Conservation (phyloP, 139 green algal genomes). For the Coelastrella sp. region DNA sequence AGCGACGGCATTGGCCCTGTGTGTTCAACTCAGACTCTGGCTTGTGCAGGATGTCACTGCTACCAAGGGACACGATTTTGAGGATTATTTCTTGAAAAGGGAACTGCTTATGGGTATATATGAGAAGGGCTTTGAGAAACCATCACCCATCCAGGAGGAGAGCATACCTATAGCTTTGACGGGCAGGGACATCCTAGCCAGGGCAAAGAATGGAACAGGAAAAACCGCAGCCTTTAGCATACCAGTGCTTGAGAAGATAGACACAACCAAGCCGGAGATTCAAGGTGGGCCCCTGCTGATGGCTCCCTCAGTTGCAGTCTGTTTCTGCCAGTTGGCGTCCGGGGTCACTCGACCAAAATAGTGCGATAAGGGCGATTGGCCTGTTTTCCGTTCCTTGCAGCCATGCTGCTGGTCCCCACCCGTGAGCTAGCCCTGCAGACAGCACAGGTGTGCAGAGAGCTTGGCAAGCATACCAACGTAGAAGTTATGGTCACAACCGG, state of each 20-base stretch:
- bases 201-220: slow-evolving; percentile 99
- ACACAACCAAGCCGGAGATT: slow-evolving; percentile 90
- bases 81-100: slow-evolving; percentile 99
- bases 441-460: slow-evolving; percentile 96
- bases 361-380: background rate
- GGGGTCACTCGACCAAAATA: background rate
- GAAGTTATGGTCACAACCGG: slow-evolving; percentile 96
- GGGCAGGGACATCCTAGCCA: slow-evolving; percentile 97
- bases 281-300: slow-evolving; percentile 80
- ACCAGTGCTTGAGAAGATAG: slow-evolving; percentile 96
- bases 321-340: background rate
- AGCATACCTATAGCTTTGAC: slow-evolving; percentile 98
- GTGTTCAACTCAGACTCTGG: background rate
- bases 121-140: slow-evolving; percentile 98
- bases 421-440: slow-evolving; percentile 99
- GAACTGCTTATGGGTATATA: slow-evolving; percentile 99
- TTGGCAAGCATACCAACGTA: slow-evolving; percentile 95
- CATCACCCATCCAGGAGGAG: slow-evolving; percentile 96
- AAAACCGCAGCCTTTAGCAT: slow-evolving; percentile 99
- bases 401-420: slow-evolving; percentile 97
- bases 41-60: slow-evolving; percentile 94
- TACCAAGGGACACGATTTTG: slow-evolving; percentile 99
- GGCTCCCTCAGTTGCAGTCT: background rate
- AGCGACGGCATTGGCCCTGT: background rate
- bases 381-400: slow-evolving; percentile 65